Evolutionary conservation across 192 early-diverging fungal species (phyloP).

Genomic region (Coemansia sp.): DNA sequence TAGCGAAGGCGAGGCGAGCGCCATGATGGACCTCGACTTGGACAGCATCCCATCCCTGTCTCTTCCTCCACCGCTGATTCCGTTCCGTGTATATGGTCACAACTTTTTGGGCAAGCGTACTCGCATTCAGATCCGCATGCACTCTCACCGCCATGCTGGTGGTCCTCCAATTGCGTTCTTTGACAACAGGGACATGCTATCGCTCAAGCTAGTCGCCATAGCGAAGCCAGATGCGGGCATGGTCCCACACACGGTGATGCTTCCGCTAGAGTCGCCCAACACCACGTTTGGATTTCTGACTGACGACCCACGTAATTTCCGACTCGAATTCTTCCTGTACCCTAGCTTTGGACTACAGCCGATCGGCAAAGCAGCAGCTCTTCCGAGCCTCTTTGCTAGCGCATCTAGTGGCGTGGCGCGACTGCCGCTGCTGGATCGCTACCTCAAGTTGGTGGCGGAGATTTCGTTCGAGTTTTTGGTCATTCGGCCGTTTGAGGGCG

Average conservation of each 20-base stretch:
- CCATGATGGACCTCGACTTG: constrained; percentile 70
- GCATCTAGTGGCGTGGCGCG: constrained; percentile 36
- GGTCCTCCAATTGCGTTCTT: constrained; percentile 41
- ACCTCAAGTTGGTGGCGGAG: constrained; percentile 91
- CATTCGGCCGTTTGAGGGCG: constrained; percentile 85
- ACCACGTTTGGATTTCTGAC: constrained; percentile 84
- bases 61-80: constrained; percentile 96
- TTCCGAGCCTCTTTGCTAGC: constrained; percentile 67
- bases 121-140: constrained; percentile 76
- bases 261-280: constrained; percentile 74
- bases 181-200: constrained; percentile 54
- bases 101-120: constrained; percentile 91
- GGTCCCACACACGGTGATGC: constrained; percentile 88
- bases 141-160: constrained; percentile 52
- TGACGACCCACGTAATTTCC: constrained; percentile 71
- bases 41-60: constrained; percentile 91
- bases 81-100: constrained; percentile 98
- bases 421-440: constrained; percentile 86
- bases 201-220: constrained; percentile 83
- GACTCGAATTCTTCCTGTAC: constrained; percentile 92
- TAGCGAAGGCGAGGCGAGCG: constrained; percentile 21
- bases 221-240: constrained; percentile 86
- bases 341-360: constrained; percentile 97
- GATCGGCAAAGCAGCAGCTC: constrained; percentile 83
- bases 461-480: constrained; percentile 79